Evolutionary conservation across 805 yeast genomes (phyloP).

Genomic region (Lipomyces sp.): DNA sequence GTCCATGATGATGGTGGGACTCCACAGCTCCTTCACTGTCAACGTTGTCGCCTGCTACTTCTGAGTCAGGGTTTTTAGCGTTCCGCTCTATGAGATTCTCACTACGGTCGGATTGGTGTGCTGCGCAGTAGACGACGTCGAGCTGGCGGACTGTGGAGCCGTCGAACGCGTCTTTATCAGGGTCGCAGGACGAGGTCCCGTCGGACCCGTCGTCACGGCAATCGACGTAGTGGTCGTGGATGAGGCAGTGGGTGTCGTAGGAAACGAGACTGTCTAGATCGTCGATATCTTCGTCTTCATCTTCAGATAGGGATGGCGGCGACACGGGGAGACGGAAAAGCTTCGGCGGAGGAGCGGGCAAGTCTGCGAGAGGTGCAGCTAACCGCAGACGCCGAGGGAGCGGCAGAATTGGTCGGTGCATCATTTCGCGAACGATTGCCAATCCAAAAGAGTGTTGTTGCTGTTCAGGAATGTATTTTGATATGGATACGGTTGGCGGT

Average conservation of each 20-base stretch:
- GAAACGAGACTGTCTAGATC: constrained; percentile 5
- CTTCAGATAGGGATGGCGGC: constrained; percentile 17
- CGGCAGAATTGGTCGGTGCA: constrained; percentile 32
- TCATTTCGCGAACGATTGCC: not conserved
- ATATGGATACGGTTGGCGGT: not conserved
- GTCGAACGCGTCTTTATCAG: not conserved
- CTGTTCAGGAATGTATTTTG: too few species aligned
- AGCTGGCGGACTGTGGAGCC: not conserved
- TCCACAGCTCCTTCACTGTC: not conserved
- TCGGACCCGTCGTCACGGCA: constrained; percentile 11
- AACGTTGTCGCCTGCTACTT: not conserved
- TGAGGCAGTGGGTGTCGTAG: constrained; percentile 3
- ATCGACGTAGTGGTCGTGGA: constrained; percentile 7
- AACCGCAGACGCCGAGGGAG: constrained; percentile 27
- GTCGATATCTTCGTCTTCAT: constrained; percentile 17
- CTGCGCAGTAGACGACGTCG: constrained; percentile 9
- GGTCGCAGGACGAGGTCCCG: not conserved
- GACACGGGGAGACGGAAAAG: constrained; percentile 27
- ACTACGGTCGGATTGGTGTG: not conserved
- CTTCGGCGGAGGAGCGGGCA: constrained; percentile 17
- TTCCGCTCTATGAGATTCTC: not conserved
- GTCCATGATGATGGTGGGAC: constrained; percentile 12
- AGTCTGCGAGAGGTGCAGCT: constrained; percentile 6
- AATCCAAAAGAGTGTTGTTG: not conserved
- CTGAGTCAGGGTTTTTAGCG: constrained; percentile 8